Evolutionary conservation across 306 rosid species (phyloP).

Genomic region (Astragalus glycyphyllos): DNA sequence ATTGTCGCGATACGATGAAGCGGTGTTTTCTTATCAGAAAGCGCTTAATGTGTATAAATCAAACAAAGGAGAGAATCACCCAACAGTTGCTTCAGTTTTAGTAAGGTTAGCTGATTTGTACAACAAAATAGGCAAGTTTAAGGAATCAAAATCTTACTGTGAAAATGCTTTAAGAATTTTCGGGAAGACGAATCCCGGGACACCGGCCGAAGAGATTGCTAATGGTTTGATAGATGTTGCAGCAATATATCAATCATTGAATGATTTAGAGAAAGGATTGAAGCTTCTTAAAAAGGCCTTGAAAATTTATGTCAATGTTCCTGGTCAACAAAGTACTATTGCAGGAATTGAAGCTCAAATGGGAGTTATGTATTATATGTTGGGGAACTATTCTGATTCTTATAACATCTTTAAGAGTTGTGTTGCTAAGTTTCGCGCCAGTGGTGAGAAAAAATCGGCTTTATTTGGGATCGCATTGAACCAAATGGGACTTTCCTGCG

Average conservation of each 20-base stretch:
- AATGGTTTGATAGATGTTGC: slow-evolving; percentile 81
- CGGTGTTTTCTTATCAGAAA: slow-evolving; percentile 76
- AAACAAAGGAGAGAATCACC: slow-evolving; percentile 76
- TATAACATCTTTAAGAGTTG: slow-evolving; percentile 67
- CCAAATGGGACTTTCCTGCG: slow-evolving; percentile 92
- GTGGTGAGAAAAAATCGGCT: slow-evolving; percentile 78
- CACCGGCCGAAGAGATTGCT: slow-evolving; percentile 75
- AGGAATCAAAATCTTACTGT: slow-evolving; percentile 77
- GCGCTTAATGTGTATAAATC: slow-evolving; percentile 73
- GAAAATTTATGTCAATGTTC: slow-evolving; percentile 60
- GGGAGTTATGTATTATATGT: slow-evolving; percentile 83
- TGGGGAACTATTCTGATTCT: slow-evolving; percentile 74
- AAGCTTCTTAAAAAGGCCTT: slow-evolving; percentile 81
- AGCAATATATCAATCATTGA: slow-evolving; percentile 81
- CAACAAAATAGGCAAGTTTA: slow-evolving; percentile 80
- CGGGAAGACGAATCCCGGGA: slow-evolving; percentile 63
- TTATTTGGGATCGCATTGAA: slow-evolving; percentile 82
- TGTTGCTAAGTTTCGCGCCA: slow-evolving; percentile 64
- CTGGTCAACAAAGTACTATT: slow-evolving; percentile 70
- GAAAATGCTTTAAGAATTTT: slow-evolving; percentile 76
- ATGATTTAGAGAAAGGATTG: slow-evolving; percentile 71
- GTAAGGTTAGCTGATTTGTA: slow-evolving; percentile 81
- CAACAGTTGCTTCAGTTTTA: slow-evolving; percentile 76
- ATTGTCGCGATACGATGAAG: slow-evolving; percentile 82
- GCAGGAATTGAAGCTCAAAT: slow-evolving; percentile 94